Evolutionary conservation across 2,329 filamentous ascomycete species (phyloP).

Genomic region (Grosmannia huntii): DNA sequence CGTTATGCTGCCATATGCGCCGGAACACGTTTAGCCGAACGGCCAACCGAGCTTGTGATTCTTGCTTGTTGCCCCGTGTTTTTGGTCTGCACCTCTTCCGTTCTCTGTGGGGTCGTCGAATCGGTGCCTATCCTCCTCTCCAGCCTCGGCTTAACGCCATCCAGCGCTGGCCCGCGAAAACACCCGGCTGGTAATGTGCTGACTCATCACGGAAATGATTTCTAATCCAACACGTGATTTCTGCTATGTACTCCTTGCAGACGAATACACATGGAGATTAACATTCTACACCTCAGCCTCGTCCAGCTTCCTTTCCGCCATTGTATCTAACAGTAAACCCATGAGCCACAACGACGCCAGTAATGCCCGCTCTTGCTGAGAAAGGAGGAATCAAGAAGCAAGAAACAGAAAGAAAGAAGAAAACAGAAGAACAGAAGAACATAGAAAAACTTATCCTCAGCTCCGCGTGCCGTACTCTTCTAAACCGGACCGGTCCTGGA

Average conservation of each 20-base stretch:
- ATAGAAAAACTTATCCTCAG: conserved; percentile 15
- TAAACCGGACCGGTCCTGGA: conserved; percentile 36
- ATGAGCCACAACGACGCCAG: neutral
- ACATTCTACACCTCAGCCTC: neutral
- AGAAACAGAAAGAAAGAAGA: neutral
- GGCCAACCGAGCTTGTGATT: conserved; percentile 44
- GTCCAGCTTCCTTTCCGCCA: neutral
- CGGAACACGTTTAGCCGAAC: conserved; percentile 27
- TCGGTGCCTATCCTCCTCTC: neutral
- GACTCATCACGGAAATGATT: neutral
- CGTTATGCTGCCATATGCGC: neutral
- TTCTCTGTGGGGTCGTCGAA: neutral
- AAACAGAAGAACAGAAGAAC: neutral
- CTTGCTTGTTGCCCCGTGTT: conserved; percentile 14
- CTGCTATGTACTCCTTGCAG: neutral
- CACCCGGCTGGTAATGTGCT: neutral
- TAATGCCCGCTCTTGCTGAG: neutral
- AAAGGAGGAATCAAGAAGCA: too few species aligned
- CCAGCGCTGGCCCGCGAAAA: neutral
- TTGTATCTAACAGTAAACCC: neutral
- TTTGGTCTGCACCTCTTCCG: neutral
- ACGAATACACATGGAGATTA: too few species aligned
- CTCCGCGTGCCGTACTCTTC: conserved; percentile 39
- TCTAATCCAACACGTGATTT: too few species aligned
- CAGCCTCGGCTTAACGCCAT: neutral